phyloP scores from a whole-genome alignment of 768 basidiomycete genomes.

The Amanita phalloides region DNA sequence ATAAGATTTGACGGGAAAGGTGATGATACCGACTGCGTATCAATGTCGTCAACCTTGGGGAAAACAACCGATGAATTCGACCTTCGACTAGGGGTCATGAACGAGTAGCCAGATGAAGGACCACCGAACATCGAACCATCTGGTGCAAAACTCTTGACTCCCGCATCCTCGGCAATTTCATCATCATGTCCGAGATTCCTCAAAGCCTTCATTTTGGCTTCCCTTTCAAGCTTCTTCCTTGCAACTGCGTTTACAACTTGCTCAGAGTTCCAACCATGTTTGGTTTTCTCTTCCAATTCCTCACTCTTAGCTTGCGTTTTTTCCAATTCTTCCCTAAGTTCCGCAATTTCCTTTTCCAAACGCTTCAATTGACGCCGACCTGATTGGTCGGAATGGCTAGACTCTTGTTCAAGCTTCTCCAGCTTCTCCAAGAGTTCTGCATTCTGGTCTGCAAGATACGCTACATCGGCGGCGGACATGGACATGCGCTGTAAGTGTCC shows the following conservation, averaged over 20 bases:
- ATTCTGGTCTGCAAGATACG: constrained; percentile 72
- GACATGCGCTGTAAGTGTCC: constrained; percentile 40
- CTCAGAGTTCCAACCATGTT: constrained; percentile 30
- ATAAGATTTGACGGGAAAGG: constrained; percentile 7
- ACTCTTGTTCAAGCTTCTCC: constrained; percentile 65
- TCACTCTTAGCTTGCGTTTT: constrained; percentile 59
- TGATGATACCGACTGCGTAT: neutral
- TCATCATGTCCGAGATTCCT: constrained; percentile 25
- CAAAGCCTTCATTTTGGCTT: constrained; percentile 43
- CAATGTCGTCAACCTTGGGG: neutral
- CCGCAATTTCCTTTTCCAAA: constrained; percentile 74
- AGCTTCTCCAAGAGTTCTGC: constrained; percentile 68
- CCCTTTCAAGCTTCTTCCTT: constrained; percentile 38
- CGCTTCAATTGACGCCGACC: constrained; percentile 61
- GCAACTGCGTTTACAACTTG: constrained; percentile 30
- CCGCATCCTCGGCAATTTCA: constrained; percentile 17
- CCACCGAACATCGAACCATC: constrained; percentile 31
- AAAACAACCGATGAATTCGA: constrained; percentile 9
- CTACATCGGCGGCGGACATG: constrained; percentile 58
- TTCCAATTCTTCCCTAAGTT: constrained; percentile 67
- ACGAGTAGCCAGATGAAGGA: constrained; percentile 17
- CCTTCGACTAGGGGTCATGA: constrained; percentile 17
- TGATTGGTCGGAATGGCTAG: constrained; percentile 49
- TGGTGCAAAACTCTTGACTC: constrained; percentile 54
- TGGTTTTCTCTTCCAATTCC: constrained; percentile 60